Evolutionary conservation across 1,284 basidiomycete species (phyloP).

Genomic region (Porogramme epimiltina): DNA sequence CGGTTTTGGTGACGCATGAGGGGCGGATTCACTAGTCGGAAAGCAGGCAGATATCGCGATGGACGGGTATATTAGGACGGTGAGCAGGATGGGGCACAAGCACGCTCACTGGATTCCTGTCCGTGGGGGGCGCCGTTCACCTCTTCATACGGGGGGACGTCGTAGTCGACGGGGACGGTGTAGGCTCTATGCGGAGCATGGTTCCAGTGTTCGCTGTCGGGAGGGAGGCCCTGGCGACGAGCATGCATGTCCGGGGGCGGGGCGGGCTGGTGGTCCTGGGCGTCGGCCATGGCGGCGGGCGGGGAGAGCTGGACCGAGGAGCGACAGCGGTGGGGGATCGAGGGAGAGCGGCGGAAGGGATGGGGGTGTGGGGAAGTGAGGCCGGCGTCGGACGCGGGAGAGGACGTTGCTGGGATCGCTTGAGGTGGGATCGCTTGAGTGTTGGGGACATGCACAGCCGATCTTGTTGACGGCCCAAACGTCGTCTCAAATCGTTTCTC

Average conservation of each 20-base stretch:
- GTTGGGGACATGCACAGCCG: conserved; percentile 2
- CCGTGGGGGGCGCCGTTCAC: conserved; percentile 3
- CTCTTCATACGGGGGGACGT: conserved; percentile 8
- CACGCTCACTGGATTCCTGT: conserved; percentile 23
- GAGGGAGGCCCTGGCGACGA: conserved; percentile 21
- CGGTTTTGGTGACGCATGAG: conserved; percentile 37
- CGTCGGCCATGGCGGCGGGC: conserved; percentile 18
- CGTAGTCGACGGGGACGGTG: conserved; percentile 5
- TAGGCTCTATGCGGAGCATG: conserved; percentile 12
- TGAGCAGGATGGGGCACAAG: conserved; percentile 1
- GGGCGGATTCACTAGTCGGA: conserved; percentile 18
- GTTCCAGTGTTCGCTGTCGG: conserved; percentile 20
- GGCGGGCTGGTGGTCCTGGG: conserved; percentile 14
- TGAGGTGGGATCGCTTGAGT: background rate
- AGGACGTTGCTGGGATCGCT: no score
- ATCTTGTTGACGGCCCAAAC: background rate
- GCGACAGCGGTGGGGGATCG: background rate
- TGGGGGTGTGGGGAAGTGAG: background rate
- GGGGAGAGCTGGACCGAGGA: background rate
- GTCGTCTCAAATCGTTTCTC: no score
- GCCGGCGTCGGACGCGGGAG: no score
- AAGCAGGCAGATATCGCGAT: background rate
- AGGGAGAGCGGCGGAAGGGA: background rate
- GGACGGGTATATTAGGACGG: conserved; percentile 9
- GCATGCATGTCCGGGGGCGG: conserved; percentile 15